These are phyloP conservation scores for Dictyostelium intermedium DNA, from an alignment of 78 protist genomes.

Conservation along the genomic window DNA sequence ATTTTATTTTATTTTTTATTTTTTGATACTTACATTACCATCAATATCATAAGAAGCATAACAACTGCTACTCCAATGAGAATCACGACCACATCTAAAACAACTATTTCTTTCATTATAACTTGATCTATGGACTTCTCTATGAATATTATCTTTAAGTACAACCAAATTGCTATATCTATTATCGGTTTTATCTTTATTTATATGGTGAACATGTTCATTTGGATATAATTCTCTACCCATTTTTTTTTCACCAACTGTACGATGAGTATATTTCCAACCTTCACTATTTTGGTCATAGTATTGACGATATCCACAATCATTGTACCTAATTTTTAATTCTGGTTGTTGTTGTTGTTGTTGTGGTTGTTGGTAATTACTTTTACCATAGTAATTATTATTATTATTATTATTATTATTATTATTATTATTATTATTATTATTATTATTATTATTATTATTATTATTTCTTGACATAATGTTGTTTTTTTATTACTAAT, in stretches of 20 bases:
- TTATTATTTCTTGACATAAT: not conserved
- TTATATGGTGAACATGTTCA: conserved; percentile 10
- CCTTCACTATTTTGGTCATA: not conserved
- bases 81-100: not conserved
- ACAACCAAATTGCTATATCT: not conserved
- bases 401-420: no score
- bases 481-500: no score
- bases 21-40: not conserved
- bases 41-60: not conserved
- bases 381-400: not conserved
- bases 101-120: not conserved
- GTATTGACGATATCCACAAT: not conserved
- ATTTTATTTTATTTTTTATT: no score
- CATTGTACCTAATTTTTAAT: not conserved
- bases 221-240: not conserved
- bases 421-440: no score
- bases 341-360: not conserved
- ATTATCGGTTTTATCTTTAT: not conserved
- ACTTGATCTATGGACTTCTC: not conserved
- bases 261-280: conserved; percentile 1
- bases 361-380: not conserved
- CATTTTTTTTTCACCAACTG: not conserved
- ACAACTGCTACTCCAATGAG: not conserved
- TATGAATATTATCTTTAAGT: not conserved
- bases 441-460: not conserved